These are phyloP conservation scores for Drechslerella coelobrocha DNA, from an alignment of 2,329 filamentous ascomycete species.

Conservation along the genomic window DNA sequence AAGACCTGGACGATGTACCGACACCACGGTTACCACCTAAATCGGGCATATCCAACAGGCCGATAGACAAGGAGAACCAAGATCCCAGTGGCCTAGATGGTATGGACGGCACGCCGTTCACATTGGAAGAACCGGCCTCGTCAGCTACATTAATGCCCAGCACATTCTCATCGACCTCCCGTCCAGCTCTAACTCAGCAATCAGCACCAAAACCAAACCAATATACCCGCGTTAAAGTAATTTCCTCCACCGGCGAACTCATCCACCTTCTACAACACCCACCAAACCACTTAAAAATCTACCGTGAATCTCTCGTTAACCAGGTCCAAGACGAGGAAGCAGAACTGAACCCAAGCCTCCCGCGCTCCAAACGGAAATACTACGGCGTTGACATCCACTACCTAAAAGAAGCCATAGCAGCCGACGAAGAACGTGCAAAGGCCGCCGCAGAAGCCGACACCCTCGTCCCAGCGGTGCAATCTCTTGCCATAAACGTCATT, in stretches of 20 bases:
- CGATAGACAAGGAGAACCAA: constrained; percentile 35
- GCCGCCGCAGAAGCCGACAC: constrained; percentile 54
- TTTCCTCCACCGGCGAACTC: constrained; percentile 26
- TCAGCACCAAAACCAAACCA: constrained; percentile 28
- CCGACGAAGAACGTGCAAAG: constrained; percentile 63
- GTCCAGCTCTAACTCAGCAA: neutral
- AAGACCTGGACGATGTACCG: constrained; percentile 30
- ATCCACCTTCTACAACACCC: constrained; percentile 40
- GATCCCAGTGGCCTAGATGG: constrained; percentile 17
- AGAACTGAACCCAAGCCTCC: constrained; percentile 25
- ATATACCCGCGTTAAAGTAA: constrained; percentile 28
- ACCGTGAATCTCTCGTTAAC: constrained; percentile 41
- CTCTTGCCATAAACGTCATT: constrained; percentile 56
- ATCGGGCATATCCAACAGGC: constrained; percentile 6
- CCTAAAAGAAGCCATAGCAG: constrained; percentile 74
- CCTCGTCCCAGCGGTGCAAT: constrained; percentile 53
- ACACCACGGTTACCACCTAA: constrained; percentile 28
- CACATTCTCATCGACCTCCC: neutral
- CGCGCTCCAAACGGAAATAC: constrained; percentile 64
- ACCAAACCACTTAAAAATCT: constrained; percentile 31
- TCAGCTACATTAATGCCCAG: neutral
- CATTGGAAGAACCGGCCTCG: constrained; percentile 27
- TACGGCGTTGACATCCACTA: constrained; percentile 93
- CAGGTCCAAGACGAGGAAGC: constrained; percentile 15
- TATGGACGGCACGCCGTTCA: constrained; percentile 19